phyloP scores from a whole-genome alignment of 768 basidiomycete genomes.

The Boletellus emodensis region DNA sequence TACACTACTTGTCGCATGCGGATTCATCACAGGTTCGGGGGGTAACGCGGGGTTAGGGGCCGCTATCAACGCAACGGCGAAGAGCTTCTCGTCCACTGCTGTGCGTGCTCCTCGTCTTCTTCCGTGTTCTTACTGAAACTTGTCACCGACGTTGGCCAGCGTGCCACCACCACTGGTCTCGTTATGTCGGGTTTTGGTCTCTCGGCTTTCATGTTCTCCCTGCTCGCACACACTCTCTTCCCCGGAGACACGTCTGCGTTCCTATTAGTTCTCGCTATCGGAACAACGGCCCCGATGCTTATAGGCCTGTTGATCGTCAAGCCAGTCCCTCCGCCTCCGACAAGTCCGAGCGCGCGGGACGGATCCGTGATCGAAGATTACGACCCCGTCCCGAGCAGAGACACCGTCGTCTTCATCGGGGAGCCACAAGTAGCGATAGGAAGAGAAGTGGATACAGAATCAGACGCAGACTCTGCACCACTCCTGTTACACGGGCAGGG shows the following conservation, averaged over 20 bases:
- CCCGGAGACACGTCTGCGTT: slow-evolving; percentile 78
- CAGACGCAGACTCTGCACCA: slow-evolving; percentile 18
- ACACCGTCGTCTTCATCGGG: slow-evolving; percentile 22
- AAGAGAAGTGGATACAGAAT: slow-evolving; percentile 9
- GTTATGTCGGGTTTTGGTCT: slow-evolving; percentile 88
- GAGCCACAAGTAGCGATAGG: slow-evolving; percentile 16
- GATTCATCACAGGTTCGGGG: slow-evolving; percentile 73
- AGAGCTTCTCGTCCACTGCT: slow-evolving; percentile 68
- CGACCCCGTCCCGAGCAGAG: slow-evolving; percentile 14
- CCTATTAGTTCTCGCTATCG: slow-evolving; percentile 68
- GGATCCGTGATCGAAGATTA: slow-evolving; percentile 13
- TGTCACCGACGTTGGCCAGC: slow-evolving; percentile 34
- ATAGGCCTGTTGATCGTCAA: slow-evolving; percentile 71
- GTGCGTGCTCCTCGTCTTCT: slow-evolving; percentile 39
- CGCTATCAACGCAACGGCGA: slow-evolving; percentile 80
- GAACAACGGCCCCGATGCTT: slow-evolving; percentile 76
- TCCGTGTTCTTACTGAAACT: not conserved
- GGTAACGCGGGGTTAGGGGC: slow-evolving; percentile 67
- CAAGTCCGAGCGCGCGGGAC: slow-evolving; percentile 13
- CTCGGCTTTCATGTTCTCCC: slow-evolving; percentile 86
- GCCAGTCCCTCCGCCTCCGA: slow-evolving; percentile 56
- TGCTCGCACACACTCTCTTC: slow-evolving; percentile 65
- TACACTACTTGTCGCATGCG: slow-evolving; percentile 52
- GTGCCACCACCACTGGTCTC: slow-evolving; percentile 71
- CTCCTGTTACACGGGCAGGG: slow-evolving; percentile 20